Base-by-base conservation (phyloP, 257 asterid species). In the Lavandula angustifolia region DNA sequence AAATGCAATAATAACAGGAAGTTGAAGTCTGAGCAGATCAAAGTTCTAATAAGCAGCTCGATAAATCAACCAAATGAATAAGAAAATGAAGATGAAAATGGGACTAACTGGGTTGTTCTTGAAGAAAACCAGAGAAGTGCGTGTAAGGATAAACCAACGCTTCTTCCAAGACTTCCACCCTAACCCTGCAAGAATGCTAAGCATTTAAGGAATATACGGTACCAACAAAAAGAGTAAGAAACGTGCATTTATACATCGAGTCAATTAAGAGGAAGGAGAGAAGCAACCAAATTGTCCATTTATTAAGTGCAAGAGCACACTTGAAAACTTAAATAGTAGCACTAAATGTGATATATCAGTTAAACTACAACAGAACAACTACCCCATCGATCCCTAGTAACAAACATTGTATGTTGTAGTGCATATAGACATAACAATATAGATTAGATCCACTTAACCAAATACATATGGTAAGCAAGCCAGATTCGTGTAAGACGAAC, bases 151-250 rank as follows among this genome's bases (percentile, higher is more conserved):
- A 73, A 91, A 91, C 98, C 96, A 91, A 11, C 98, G 86, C 75
- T 84, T 91, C 82, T 91, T 91, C 98, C 98, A 91, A 51, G 94
- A 87, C 82, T 84, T 91, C 98, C 98, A 87, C 50, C 98, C 96
- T 76, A 91, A 74, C 64, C 98, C 98, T 91, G 96, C 82, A 84
- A 73, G 51, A 76, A 68, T 54, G 55, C 40, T 8, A 37, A 32
- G 52, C n/a, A 62, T 13, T 49, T 48, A 51, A 22, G 40, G 54
- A 77, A 40, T 63, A 61, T 31, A 57, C 44, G 35, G 47, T 43
- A 55, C 69, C 63, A 50, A 62, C 27, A 61, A 13, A 7, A 40
- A 29, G 52, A 55, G 34, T 22, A 17, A 67, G 37, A 61, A 38
- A 9, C n/a, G n/a, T n/a, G n/a, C n/a, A n/a, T n/a, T n/a, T n/a